Percentiles rank a stretch among this genome's conserved stretches.
These are phyloP conservation scores for Trypethelium eluteriae DNA, from an alignment of 495 filamentous ascomycete species.

Conservation along the genomic window DNA sequence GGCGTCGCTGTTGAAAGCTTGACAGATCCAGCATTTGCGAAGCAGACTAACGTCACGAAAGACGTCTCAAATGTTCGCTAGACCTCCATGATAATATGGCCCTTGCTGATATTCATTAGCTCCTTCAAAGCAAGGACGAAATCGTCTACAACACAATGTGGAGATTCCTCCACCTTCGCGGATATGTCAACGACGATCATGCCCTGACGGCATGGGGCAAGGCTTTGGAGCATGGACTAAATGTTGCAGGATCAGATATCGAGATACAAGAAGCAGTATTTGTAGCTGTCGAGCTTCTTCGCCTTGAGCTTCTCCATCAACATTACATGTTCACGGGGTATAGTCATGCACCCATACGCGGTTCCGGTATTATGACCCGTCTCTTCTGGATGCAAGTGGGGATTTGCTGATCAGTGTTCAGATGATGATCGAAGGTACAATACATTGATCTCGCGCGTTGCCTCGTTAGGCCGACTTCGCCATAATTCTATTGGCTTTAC, in stretches of 20 bases:
- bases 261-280: constrained; percentile 59
- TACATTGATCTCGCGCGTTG: constrained; percentile 73
- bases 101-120: constrained; percentile 25
- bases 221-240: constrained; percentile 57
- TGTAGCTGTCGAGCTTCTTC: constrained; percentile 71
- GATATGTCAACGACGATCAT: constrained; percentile 73
- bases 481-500: constrained; percentile 88
- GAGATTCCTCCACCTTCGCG: constrained; percentile 82
- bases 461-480: constrained; percentile 69
- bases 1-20: background rate
- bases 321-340: constrained; percentile 48
- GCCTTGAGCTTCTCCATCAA: constrained; percentile 67
- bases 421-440: constrained; percentile 34
- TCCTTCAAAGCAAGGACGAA: constrained; percentile 1
- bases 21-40: background rate
- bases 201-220: constrained; percentile 77
- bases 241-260: constrained; percentile 40
- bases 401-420: constrained; percentile 52
- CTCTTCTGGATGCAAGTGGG: background rate
- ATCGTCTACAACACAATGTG: constrained; percentile 57
- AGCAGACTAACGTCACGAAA: background rate
- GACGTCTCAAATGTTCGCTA: constrained; percentile 15
- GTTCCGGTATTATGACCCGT: constrained; percentile 14
- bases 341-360: constrained; percentile 43
- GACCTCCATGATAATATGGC: background rate